These are phyloP conservation scores for Rhododendron molle DNA, from an alignment of 148 eudicot genomes.

Conservation along the genomic window DNA sequence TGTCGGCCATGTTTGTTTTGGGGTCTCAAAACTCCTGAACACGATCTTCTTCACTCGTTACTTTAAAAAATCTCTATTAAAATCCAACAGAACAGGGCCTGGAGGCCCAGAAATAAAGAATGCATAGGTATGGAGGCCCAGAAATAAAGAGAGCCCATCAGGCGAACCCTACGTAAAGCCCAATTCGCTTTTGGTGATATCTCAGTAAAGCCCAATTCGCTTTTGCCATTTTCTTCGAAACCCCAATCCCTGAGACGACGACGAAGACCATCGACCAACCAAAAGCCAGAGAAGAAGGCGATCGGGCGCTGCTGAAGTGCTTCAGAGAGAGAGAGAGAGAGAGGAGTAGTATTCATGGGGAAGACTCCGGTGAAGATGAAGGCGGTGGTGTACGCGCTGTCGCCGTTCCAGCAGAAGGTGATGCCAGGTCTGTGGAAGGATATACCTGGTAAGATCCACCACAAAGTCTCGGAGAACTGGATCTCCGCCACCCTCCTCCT, in stretches of 20 bases:
- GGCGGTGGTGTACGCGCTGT: conserved; percentile 78
- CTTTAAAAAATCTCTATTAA: too few species aligned
- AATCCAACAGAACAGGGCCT: too few species aligned
- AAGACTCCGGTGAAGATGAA: conserved; percentile 74
- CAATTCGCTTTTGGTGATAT: neutral
- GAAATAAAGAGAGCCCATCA: neutral
- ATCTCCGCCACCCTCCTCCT: conserved; percentile 62
- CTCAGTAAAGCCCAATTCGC: neutral
- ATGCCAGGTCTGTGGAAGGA: conserved; percentile 95
- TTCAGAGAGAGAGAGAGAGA: neutral
- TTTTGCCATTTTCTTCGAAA: neutral
- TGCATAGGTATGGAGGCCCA: neutral
- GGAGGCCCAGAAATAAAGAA: too few species aligned
- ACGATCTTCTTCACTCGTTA: too few species aligned
- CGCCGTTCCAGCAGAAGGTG: conserved; percentile 92
- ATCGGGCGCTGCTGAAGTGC: neutral
- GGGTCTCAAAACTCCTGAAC: too few species aligned
- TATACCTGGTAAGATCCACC: conserved; percentile 55
- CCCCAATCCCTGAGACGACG: neutral
- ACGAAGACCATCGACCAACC: neutral
- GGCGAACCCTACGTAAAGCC: conserved; percentile 1
- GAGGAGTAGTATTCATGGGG: conserved; percentile 40
- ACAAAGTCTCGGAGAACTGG: conserved; percentile 86
- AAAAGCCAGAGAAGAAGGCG: neutral
- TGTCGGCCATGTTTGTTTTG: too few species aligned